phyloP scores from a whole-genome alignment of 352 stramenopile genomes.

The Chrysophaeum taylorii region DNA sequence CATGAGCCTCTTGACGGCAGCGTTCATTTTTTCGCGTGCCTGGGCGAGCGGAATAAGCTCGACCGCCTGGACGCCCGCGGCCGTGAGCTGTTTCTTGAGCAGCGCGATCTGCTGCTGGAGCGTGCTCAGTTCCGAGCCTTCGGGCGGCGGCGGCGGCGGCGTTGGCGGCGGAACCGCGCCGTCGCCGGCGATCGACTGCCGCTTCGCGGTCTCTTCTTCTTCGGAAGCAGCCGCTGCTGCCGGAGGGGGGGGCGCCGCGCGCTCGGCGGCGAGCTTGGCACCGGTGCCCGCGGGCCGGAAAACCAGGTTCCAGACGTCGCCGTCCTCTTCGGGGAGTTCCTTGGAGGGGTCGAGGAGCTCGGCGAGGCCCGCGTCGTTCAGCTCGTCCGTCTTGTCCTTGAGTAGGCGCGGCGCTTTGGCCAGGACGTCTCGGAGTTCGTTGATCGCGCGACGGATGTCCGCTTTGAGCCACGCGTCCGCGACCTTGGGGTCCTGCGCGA shows the following conservation, averaged over 20 bases:
- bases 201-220: not conserved
- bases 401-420: not conserved
- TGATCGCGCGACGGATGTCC: not conserved
- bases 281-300: not conserved
- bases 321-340: not conserved
- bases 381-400: not conserved
- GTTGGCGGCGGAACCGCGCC: not conserved
- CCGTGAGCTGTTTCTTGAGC: conserved; percentile 13
- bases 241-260: not conserved
- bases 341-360: not conserved
- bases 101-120: conserved; percentile 16
- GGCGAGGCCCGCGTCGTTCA: not conserved
- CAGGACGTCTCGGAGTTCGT: not conserved
- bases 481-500: no score
- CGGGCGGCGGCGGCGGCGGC: not conserved
- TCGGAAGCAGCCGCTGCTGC: not conserved
- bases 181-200: not conserved
- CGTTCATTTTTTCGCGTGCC: conserved; percentile 11
- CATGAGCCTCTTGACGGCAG: conserved; percentile 5
- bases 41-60: not conserved
- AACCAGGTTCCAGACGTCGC: not conserved
- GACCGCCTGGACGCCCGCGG: not conserved
- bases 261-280: no score
- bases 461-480: not conserved
- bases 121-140: not conserved